Conservation (phyloP, 129 eudicot species). For the Chrysanthemum lavandulifolium region DNA sequence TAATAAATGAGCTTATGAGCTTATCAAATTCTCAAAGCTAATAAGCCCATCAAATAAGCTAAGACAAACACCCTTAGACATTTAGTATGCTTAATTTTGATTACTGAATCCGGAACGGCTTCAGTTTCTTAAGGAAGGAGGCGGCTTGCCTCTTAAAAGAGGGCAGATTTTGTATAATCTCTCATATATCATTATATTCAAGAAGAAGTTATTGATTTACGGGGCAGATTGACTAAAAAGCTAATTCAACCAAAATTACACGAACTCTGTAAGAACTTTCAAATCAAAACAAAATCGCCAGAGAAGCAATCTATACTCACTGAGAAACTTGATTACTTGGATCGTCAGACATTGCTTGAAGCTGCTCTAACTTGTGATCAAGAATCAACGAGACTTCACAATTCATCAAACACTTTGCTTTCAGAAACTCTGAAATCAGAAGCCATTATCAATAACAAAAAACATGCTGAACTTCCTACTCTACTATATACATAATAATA, state of each 20-base stretch:
- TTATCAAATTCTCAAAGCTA: too few relatives aligned
- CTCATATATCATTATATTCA: background rate
- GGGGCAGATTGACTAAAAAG: background rate
- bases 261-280: background rate
- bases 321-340: constrained; percentile 85
- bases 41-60: background rate
- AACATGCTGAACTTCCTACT: background rate
- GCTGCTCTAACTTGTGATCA: constrained; percentile 85
- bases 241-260: background rate
- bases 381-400: constrained; percentile 92
- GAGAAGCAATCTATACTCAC: constrained; percentile 41
- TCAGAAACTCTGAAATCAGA: constrained; percentile 63
- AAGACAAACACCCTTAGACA: background rate
- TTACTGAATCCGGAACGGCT: background rate
- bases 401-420: constrained; percentile 97
- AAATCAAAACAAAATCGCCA: background rate
- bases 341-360: constrained; percentile 89
- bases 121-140: background rate
- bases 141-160: background rate
- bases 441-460: background rate
- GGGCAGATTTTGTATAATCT: background rate
- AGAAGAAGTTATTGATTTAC: background rate
- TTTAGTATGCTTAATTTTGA: background rate
- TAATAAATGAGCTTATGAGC: too few relatives aligned
- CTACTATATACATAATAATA: background rate